Evolutionary conservation across 805 yeast genomes (phyloP).

Genomic region (Suhomyces xylopsoci): DNA sequence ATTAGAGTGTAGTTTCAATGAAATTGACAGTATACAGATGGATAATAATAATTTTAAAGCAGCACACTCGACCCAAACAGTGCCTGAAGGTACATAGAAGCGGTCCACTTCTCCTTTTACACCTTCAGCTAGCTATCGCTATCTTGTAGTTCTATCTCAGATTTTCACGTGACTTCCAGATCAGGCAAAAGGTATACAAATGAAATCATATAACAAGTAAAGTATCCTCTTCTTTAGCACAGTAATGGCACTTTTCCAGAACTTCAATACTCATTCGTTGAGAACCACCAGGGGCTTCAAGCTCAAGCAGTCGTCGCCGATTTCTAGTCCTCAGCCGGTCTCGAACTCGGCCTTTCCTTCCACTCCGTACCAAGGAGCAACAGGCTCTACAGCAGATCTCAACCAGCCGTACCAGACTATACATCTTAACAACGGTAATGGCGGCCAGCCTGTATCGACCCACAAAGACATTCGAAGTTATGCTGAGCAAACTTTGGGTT

Average conservation of each 20-base stretch:
- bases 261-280: slow-evolving; percentile 43
- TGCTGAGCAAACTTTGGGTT: slow-evolving; percentile 93
- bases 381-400: neutral
- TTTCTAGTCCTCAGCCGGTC: slow-evolving; percentile 38
- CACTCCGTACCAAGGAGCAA: slow-evolving; percentile 14
- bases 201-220: neutral
- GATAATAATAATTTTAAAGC: too few species aligned
- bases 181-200: neutral
- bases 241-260: slow-evolving; percentile 39
- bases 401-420: slow-evolving; percentile 31
- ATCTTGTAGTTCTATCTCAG: too few species aligned
- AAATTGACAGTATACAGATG: too few species aligned
- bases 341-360: slow-evolving; percentile 34
- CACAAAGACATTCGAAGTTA: slow-evolving; percentile 79
- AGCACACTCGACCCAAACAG: too few species aligned
- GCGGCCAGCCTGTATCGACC: slow-evolving; percentile 36
- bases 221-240: neutral
- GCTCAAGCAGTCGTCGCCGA: slow-evolving; percentile 38
- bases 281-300: slow-evolving; percentile 44
- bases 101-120: too few species aligned
- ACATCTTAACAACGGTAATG: slow-evolving; percentile 13
- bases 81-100: too few species aligned
- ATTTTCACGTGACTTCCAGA: neutral
- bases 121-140: too few species aligned
- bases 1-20: too few species aligned